Evolutionary conservation across 2,329 filamentous ascomycete genomes (phyloP), one percentile per base, ranked within the genome.

Genomic region (Xylariaceae sp.): DNA sequence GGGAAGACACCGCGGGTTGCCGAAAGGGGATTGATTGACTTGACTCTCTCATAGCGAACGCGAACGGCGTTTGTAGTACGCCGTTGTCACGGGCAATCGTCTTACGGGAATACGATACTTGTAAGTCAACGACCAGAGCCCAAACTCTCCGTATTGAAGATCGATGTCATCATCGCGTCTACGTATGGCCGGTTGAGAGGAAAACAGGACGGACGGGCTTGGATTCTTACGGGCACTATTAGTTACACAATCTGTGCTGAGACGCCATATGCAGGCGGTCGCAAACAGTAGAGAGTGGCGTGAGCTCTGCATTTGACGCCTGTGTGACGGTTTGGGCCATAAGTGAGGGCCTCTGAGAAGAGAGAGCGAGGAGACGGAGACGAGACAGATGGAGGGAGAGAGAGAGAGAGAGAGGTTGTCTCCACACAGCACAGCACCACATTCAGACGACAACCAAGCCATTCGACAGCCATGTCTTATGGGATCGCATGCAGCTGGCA

Each of bases 251-350:
- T 52, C 45, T 51, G 54, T 47, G 57, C 53, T 61, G 18, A 37
- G 52, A 53, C 57, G 55, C 58, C 50, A 54, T 58, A 62, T 62
- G 61, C 61, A 61, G 55, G 54, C 11, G 51, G 56, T 61, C 61
- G 42, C 51, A 61, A 63, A 58, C 50, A 57, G 58, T 35, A n/a
- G 37, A 39, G 54, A 23, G 58, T 63, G 61, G 61, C 58, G 59
- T 58, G 48, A 53, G 58, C 51, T 58, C 58, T 58, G 39, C 18
- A 49, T 52, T 54, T 37, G 51, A 18, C 56, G 45, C 35, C 49
- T 55, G 35, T 56, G 50, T 52, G 13, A 54, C 55, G 23, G 53
- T 42, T 49, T 51, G 44, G 30, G 44, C n/a, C 39, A 48, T 52
- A 15, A 53, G 53, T 50, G 37, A 56, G 52, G 15, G 23, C n/a